Evolutionary conservation across 2,329 filamentous ascomycete genomes (phyloP), one percentile per base, ranked within the genome.

Genomic region (Apiospora malaysiana): DNA sequence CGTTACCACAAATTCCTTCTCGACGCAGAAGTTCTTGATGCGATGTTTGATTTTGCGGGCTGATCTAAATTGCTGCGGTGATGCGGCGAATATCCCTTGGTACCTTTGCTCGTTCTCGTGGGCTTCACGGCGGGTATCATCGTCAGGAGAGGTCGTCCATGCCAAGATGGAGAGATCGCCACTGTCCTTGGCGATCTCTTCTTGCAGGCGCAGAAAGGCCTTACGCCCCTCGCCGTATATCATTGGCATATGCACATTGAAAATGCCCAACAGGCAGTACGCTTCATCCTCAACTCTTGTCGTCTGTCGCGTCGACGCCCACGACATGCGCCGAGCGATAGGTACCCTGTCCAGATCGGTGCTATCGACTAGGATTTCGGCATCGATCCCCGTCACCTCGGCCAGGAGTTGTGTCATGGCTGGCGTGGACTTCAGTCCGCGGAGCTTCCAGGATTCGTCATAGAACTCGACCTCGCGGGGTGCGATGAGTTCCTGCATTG

Each of bases 191-290:
- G 49, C 49, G 27, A 82, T 80, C 32, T 78, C 76, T 21, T 78
- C 71, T 68, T 79, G 77, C 1, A 80, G 75, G 18, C 78, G 70
- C 43, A 73, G 49, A 63, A 80, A 80, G 0, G 79, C 77, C 51
- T 73, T 73, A 9, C 59, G 67, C 18, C 79, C 78, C 68, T 81
- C 80, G 8, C 80, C 79, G 32, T 81, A 80, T 2, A 80, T 72
- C 49, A 81, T 66, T 6, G 79, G 75, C 73, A 82, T 79, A 27
- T 76, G 78, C 27, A 81, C 72, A 40, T 75, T 74, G 43, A 81
- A 81, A 0, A 81, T 43, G 0, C 80, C 80, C 4, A 81, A 67
- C 1, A 81, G 70, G n/a, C 78, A 78, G 70, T 81, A 81, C 0
- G 79, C 78, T 23, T 74, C 68, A 69, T 82, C 79, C 47, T 80